A percentile compares a stretch with the other conserved stretches of the same genome.
Conservation (phyloP, 495 filamentous ascomycete species). For the Aspergillus steynii region DNA sequence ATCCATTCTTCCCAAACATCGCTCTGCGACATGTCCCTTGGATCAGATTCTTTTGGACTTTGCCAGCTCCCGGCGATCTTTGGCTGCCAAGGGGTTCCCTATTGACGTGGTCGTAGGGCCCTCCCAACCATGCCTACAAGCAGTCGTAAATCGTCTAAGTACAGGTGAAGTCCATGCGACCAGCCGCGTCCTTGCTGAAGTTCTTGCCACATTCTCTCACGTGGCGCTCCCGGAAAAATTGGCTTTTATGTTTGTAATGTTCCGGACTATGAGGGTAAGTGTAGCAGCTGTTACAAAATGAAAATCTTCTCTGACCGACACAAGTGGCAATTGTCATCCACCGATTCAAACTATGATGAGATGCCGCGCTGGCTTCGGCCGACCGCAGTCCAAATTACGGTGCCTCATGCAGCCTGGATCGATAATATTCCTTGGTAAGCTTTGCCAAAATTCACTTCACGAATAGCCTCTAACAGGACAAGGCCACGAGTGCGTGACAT, state of each 20-base stretch:
- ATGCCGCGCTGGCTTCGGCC: constrained; percentile 15
- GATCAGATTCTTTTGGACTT: constrained; percentile 15
- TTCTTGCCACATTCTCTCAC: constrained; percentile 11
- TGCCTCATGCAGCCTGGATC: constrained; percentile 16
- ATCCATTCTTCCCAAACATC: constrained; percentile 7
- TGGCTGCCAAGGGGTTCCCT: constrained; percentile 4
- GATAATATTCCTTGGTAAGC: constrained; percentile 18
- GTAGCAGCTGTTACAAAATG: no score
- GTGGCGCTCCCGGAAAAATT: constrained; percentile 10
- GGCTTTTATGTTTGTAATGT: constrained; percentile 15
- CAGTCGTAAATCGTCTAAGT: background rate
- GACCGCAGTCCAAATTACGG: constrained; percentile 11
- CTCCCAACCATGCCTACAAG: background rate
- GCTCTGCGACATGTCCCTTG: constrained; percentile 8
- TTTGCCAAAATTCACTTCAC: background rate
- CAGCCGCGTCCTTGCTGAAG: constrained; percentile 9
- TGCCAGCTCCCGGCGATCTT: constrained; percentile 2
- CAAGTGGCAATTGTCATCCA: constrained; percentile 11
- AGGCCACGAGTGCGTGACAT: constrained; percentile 17
- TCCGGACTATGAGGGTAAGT: constrained; percentile 4
- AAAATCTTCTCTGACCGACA: no score
- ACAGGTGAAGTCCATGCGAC: background rate
- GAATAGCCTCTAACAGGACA: background rate
- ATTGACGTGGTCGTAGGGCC: constrained; percentile 4
- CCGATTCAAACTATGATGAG: constrained; percentile 3